Evolutionary conservation across 2,329 filamentous ascomycete genomes (phyloP).

Genomic region (Camptophora hylomeconis): DNA sequence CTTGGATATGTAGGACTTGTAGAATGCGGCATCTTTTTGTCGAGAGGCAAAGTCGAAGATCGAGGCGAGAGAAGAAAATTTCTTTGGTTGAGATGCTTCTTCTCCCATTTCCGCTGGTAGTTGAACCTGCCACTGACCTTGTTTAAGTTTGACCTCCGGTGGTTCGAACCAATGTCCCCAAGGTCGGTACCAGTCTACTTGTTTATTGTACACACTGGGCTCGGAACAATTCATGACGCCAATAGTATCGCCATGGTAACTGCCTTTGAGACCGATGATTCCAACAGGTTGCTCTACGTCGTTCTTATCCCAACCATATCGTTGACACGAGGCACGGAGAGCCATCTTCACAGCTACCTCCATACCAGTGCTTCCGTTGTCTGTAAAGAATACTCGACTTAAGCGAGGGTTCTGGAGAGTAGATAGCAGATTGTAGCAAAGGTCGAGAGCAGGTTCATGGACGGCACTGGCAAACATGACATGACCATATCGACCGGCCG

Average conservation of each 20-base stretch:
- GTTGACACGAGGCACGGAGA: constrained; percentile 51
- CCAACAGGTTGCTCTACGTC: constrained; percentile 44
- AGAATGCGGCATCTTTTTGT: constrained; percentile 36
- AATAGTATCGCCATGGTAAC: constrained; percentile 80
- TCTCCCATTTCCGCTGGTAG: constrained; percentile 36
- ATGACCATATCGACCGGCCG: constrained; percentile 72
- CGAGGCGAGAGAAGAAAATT: constrained; percentile 37
- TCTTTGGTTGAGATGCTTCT: constrained; percentile 19
- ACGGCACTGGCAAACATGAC: constrained; percentile 75
- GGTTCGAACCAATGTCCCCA: constrained; percentile 73
- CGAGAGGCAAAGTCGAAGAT: constrained; percentile 49
- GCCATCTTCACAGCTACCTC: constrained; percentile 83
- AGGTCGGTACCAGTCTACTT: constrained; percentile 75
- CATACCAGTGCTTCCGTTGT: constrained; percentile 72
- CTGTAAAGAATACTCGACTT: constrained; percentile 64
- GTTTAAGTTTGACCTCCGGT: constrained; percentile 53
- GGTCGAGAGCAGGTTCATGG: constrained; percentile 61
- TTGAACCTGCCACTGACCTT: constrained; percentile 54
- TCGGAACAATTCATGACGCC: constrained; percentile 79
- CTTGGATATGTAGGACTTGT: constrained; percentile 45
- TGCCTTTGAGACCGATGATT: constrained; percentile 63
- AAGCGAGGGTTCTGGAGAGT: constrained; percentile 52
- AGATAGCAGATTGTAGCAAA: constrained; percentile 52
- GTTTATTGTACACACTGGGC: constrained; percentile 64
- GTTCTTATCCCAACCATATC: constrained; percentile 49